These are phyloP conservation scores for Litsea cubeba DNA, from an alignment of 164 flowering plant genomes.

Conservation along the genomic window DNA sequence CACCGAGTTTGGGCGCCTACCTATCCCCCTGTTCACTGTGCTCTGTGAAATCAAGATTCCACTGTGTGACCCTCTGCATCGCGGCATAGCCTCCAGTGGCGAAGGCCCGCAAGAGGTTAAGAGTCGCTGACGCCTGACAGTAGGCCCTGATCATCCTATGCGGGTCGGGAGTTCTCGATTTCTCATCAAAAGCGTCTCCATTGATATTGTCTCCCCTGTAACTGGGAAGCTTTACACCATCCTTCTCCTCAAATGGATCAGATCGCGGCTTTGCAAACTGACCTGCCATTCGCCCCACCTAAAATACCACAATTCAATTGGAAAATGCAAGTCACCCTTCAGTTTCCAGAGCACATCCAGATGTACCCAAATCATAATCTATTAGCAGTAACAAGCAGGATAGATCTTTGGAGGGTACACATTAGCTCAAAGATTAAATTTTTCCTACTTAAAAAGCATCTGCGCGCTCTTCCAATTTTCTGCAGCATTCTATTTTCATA, in stretches of 20 bases:
- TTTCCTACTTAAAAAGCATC: too few relatives aligned
- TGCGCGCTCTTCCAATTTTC: too few relatives aligned
- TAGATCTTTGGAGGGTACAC: neutral
- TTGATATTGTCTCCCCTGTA: slow-evolving; percentile 90
- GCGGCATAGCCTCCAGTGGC: slow-evolving; percentile 98
- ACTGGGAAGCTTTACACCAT: slow-evolving; percentile 87
- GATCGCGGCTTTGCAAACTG: slow-evolving; percentile 97
- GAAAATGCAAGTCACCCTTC: neutral
- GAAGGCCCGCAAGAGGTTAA: slow-evolving; percentile 81
- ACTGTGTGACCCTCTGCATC: slow-evolving; percentile 89
- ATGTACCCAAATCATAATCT: neutral
- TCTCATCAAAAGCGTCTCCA: slow-evolving; percentile 71
- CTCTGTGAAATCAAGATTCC: slow-evolving; percentile 89
- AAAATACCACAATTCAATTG: neutral
- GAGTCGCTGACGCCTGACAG: slow-evolving; percentile 75
- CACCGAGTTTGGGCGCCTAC: slow-evolving; percentile 23
- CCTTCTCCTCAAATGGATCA: slow-evolving; percentile 67
- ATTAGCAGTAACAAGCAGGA: neutral
- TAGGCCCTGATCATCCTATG: slow-evolving; percentile 87
- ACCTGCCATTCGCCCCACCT: slow-evolving; percentile 99
- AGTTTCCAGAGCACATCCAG: neutral
- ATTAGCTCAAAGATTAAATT: too few relatives aligned
- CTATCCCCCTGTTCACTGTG: slow-evolving; percentile 94
- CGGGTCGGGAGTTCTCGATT: slow-evolving; percentile 78
- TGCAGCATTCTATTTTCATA: too few relatives aligned